These are phyloP conservation scores for Amanita pallidorosea DNA, from an alignment of 768 basidiomycete species.

Conservation along the genomic window DNA sequence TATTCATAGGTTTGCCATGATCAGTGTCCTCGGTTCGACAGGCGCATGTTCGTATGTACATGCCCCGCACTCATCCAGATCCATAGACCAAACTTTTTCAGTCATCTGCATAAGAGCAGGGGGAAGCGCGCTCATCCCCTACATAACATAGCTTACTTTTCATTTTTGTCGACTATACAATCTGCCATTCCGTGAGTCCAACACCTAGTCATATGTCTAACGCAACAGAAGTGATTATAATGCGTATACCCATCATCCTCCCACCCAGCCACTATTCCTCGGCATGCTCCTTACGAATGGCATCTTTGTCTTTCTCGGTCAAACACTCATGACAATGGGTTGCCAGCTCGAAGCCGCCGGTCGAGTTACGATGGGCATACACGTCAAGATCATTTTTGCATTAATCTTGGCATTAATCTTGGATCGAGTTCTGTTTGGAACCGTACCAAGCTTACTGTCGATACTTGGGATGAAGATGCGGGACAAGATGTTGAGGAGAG, in stretches of 20 bases:
- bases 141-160: constrained; percentile 62
- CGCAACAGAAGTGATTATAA: constrained; percentile 30
- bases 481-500: too few relatives aligned
- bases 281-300: constrained; percentile 38
- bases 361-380: constrained; percentile 47
- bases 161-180: constrained; percentile 37
- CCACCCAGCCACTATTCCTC: constrained; percentile 31
- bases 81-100: neutral
- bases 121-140: constrained; percentile 36
- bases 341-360: constrained; percentile 53
- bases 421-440: neutral
- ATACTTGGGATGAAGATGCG: too few relatives aligned
- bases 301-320: constrained; percentile 39
- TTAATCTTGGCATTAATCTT: too few relatives aligned
- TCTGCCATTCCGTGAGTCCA: constrained; percentile 19
- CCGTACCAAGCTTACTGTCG: neutral
- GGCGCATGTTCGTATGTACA: constrained; percentile 45
- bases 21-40: constrained; percentile 53
- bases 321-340: constrained; percentile 32
- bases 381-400: constrained; percentile 14
- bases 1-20: constrained; percentile 37
- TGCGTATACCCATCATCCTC: constrained; percentile 28
- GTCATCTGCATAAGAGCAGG: constrained; percentile 13
- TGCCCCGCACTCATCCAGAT: constrained; percentile 10
- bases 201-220: neutral